These are phyloP conservation scores for Exidia glandulosa DNA, from an alignment of 768 basidiomycete genomes.

Conservation along the genomic window DNA sequence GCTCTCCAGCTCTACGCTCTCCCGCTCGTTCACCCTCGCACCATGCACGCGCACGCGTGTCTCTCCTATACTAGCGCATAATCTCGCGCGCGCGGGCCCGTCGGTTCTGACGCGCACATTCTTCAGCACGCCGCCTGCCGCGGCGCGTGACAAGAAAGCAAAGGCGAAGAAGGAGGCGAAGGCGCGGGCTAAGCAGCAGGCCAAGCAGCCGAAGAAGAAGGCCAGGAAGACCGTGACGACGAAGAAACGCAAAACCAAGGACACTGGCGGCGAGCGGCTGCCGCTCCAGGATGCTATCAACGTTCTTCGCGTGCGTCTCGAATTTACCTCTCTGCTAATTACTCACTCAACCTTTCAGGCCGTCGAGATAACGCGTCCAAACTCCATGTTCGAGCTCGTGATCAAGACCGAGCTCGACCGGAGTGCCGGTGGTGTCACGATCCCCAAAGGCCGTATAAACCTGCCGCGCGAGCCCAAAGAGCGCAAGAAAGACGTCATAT, in stretches of 20 bases:
- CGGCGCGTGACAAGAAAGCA: not conserved
- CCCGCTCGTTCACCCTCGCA: too few species aligned
- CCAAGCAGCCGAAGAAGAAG: conserved; percentile 10
- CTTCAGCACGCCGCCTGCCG: not conserved
- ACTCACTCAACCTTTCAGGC: conserved; percentile 36
- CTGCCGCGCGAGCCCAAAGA: conserved; percentile 74
- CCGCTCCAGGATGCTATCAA: conserved; percentile 2
- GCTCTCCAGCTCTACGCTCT: too few species aligned
- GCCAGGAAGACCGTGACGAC: conserved; percentile 9
- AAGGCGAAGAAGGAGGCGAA: conserved; percentile 13
- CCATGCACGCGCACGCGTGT: too few species aligned
- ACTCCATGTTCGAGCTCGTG: conserved; percentile 67
- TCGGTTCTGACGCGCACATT: not conserved
- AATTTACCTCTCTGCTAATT: not conserved
- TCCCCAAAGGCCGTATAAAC: conserved; percentile 83
- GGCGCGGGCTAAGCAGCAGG: too few species aligned
- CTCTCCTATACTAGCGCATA: too few species aligned
- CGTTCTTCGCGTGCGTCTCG: conserved; percentile 19
- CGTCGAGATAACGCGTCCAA: conserved; percentile 69
- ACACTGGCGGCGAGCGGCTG: conserved; percentile 1
- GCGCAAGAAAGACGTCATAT: conserved; percentile 58
- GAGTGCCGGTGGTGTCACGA: conserved; percentile 41
- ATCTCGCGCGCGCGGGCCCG: too few species aligned
- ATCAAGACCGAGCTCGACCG: conserved; percentile 71
- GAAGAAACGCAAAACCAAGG: conserved; percentile 4